A percentile compares a stretch with the other conserved stretches of the same genome.
phyloP scores from a whole-genome alignment of 78 protist species.

The Neovahlkampfia damariscottae region DNA sequence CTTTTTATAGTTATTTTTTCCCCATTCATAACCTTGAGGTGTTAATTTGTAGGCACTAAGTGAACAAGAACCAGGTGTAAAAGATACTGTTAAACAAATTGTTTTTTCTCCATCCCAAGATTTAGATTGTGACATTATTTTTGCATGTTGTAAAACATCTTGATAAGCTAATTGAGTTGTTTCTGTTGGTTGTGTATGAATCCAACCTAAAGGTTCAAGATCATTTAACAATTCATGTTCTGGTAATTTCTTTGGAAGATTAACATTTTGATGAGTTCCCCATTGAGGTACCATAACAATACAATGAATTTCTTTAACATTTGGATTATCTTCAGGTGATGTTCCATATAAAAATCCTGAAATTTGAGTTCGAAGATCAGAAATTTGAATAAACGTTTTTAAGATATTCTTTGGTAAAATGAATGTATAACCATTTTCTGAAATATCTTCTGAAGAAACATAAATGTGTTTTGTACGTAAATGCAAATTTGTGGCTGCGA shows the following conservation, averaged over 20 bases:
- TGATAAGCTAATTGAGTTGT: constrained; percentile 83
- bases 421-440: constrained; percentile 87
- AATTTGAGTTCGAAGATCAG: constrained; percentile 96
- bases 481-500: constrained; percentile 92
- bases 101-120: constrained; percentile 82
- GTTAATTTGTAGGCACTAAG: constrained; percentile 89
- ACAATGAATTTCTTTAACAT: constrained; percentile 92
- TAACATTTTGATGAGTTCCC: constrained; percentile 89
- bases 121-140: constrained; percentile 64
- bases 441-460: constrained; percentile 80
- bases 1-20: constrained; percentile 53
- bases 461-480: constrained; percentile 93
- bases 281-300: constrained; percentile 96
- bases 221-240: constrained; percentile 81
- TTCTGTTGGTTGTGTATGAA: constrained; percentile 96
- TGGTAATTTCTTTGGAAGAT: constrained; percentile 80
- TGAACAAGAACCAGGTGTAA: constrained; percentile 82
- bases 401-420: constrained; percentile 96
- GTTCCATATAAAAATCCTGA: constrained; percentile 91
- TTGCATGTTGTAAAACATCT: constrained; percentile 82
- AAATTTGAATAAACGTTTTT: constrained; percentile 76
- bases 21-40: constrained; percentile 92
- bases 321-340: constrained; percentile 87
- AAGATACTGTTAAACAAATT: constrained; percentile 64
- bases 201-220: constrained; percentile 98